Percentiles rank a stretch among this genome's conserved stretches.
phyloP scores from a whole-genome alignment of 257 asterid genomes.

The Fraxinus quadrangulata region DNA sequence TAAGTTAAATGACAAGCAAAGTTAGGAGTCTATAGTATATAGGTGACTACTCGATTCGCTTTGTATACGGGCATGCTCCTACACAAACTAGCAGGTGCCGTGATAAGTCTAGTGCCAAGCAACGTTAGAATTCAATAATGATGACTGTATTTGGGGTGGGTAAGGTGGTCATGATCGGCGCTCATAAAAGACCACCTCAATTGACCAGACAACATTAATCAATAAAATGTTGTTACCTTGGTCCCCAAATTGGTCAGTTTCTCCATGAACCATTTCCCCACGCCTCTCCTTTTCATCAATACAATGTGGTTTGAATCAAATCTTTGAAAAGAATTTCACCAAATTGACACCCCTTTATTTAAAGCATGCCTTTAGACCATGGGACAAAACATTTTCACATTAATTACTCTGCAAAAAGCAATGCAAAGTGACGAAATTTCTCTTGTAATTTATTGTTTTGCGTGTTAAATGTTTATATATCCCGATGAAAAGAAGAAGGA shows the following conservation, averaged over 20 bases:
- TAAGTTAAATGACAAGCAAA: background rate
- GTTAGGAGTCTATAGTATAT: too few relatives aligned
- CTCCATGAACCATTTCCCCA: background rate
- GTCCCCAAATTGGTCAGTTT: background rate
- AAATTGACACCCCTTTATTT: slow-evolving; percentile 26
- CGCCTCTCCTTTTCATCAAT: slow-evolving; percentile 2
- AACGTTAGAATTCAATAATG: background rate
- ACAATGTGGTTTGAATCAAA: background rate
- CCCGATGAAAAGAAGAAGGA: background rate
- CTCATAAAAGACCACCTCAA: background rate
- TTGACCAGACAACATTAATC: slow-evolving; percentile 4
- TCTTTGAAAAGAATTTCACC: background rate
- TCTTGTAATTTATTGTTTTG: background rate
- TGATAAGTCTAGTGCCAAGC: background rate
- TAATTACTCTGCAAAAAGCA: too few relatives aligned
- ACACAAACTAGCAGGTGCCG: too few relatives aligned
- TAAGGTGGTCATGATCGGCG: background rate
- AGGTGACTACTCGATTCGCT: too few relatives aligned
- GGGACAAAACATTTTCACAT: slow-evolving; percentile 50
- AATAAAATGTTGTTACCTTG: background rate
- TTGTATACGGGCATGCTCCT: too few relatives aligned
- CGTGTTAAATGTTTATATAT: background rate
- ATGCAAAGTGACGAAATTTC: too few relatives aligned
- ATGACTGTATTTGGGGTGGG: background rate
- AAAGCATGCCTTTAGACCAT: slow-evolving; percentile 60